Conservation (phyloP, 108 stramenopile species). For the Nitzschia sp. region DNA sequence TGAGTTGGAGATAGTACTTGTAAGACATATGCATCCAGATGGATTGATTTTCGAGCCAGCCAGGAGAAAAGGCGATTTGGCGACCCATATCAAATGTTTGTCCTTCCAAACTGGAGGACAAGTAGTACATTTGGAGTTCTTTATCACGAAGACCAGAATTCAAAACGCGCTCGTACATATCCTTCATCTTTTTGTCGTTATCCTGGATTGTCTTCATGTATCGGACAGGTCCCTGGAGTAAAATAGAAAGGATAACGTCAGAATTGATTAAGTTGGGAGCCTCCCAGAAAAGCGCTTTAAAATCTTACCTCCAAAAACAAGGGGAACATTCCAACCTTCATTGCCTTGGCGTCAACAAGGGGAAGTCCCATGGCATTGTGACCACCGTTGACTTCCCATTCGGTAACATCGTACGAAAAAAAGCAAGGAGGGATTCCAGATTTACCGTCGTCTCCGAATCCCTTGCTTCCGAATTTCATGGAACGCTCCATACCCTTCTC, state of each 20-base stretch:
- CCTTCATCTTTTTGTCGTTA: slow-evolving; percentile 66
- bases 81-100: slow-evolving; percentile 94
- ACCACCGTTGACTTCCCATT: slow-evolving; percentile 59
- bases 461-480: slow-evolving; percentile 79
- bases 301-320: slow-evolving; percentile 80
- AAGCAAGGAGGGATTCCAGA: slow-evolving; percentile 84
- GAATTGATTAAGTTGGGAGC: too few relatives aligned
- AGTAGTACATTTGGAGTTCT: slow-evolving; percentile 83
- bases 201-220: slow-evolving; percentile 93
- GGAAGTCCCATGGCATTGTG: slow-evolving; percentile 71
- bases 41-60: slow-evolving; percentile 96
- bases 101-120: slow-evolving; percentile 87
- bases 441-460: slow-evolving; percentile 83
- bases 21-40: slow-evolving; percentile 99
- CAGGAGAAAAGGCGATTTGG: slow-evolving; percentile 95
- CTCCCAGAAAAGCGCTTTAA: not conserved
- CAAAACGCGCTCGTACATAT: slow-evolving; percentile 81
- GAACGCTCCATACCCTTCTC: slow-evolving; percentile 81
- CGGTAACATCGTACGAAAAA: slow-evolving; percentile 84
- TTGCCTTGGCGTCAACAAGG: slow-evolving; percentile 74
- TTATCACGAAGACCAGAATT: slow-evolving; percentile 88
- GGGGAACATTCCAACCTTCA: slow-evolving; percentile 88
- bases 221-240: slow-evolving; percentile 72
- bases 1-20: slow-evolving; percentile 94
- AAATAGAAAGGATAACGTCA: not conserved